A percentile compares a stretch with the other conserved stretches of the same genome.
These are phyloP conservation scores for Hanseniaspora clermontiae DNA, from an alignment of 805 yeast genomes.

Conservation along the genomic window DNA sequence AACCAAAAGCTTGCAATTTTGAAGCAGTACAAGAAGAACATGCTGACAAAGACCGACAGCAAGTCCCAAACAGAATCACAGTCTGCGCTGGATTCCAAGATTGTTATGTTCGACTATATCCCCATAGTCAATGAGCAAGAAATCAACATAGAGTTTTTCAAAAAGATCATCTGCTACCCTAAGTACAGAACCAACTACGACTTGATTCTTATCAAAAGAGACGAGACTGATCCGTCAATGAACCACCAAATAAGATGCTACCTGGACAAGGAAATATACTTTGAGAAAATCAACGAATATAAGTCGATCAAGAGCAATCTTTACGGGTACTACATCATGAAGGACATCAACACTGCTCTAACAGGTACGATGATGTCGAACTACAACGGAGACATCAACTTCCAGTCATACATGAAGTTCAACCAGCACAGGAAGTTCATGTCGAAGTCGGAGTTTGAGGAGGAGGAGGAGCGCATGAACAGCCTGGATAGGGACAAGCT, in stretches of 20 bases:
- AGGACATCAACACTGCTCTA: conserved; percentile 11
- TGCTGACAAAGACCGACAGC: not conserved
- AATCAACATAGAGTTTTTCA: conserved; percentile 13
- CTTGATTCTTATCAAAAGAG: conserved; percentile 1
- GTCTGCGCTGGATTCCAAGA: not conserved
- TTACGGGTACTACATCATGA: not conserved
- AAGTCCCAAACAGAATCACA: not conserved
- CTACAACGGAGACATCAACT: conserved; percentile 1
- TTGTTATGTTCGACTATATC: conserved; percentile 13
- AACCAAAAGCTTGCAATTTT: conserved; percentile 7
- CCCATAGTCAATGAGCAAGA: conserved; percentile 8
- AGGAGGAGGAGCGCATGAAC: not conserved
- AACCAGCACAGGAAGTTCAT: not conserved
- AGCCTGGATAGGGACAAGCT: not conserved
- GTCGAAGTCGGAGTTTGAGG: not conserved
- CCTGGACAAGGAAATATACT: not conserved
- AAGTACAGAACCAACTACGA: conserved; percentile 13
- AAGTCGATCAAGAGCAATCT: not conserved
- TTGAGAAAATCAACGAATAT: not conserved
- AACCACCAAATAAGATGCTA: conserved; percentile 14
- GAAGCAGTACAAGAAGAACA: conserved; percentile 10
- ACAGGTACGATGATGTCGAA: conserved; percentile 10
- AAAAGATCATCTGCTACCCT: conserved; percentile 12
- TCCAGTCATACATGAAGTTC: conserved; percentile 1
- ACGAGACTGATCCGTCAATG: not conserved